Evolutionary conservation across 2,329 filamentous ascomycete genomes (phyloP), one percentile per base, ranked within the genome.

Genomic region (Phialocephala subalpina): DNA sequence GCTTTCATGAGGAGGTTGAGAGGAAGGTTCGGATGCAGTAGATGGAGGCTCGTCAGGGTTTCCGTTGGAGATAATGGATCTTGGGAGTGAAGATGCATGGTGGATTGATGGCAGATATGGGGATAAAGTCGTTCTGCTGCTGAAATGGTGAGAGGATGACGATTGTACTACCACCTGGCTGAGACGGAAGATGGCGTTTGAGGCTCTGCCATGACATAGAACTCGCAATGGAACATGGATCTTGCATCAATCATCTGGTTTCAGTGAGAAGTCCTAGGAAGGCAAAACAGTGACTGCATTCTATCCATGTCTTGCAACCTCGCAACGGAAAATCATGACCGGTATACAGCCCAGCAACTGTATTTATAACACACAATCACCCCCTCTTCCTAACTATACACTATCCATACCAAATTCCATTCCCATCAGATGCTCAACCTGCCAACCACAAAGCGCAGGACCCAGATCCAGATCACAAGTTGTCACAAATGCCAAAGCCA

Each of bases 1-100:
- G 90, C 61, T 90, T 97, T 80, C 94, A 97, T 74, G 90, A 93
- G 64, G 95, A 98, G 87, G 94, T 97, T 89, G 95, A 97, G 88
- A 87, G 88, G 80, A 93, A 93, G 86, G 83, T 97, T 80, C 92
- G 90, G 85, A 97, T 97, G 88, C 65, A 70, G 64, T 74, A 72
- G 65, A 63, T 58, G 70, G 25, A 53, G 38, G 40, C 55, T 33
- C 52, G 35, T 42, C 18, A 58, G 60, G 20, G 18, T 20, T 60
- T 20, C 2, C 22, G 57, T 22, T 45, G 38, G 49, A 14, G 45
- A 27, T 16, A 20, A 33, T 47, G 45, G 16, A 29, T 52, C 20
- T 14, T 29, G 3, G 40, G 49, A 36, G 58, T 9, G 38, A 59
- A 29, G 58, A 62, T 33, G 4, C 29, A 33, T 33, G 29, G 29